A percentile compares a stretch with the other conserved stretches of the same genome.
Evolutionary conservation across 2,329 filamentous ascomycete species (phyloP).

Genomic region (Akanthomyces muscarius): DNA sequence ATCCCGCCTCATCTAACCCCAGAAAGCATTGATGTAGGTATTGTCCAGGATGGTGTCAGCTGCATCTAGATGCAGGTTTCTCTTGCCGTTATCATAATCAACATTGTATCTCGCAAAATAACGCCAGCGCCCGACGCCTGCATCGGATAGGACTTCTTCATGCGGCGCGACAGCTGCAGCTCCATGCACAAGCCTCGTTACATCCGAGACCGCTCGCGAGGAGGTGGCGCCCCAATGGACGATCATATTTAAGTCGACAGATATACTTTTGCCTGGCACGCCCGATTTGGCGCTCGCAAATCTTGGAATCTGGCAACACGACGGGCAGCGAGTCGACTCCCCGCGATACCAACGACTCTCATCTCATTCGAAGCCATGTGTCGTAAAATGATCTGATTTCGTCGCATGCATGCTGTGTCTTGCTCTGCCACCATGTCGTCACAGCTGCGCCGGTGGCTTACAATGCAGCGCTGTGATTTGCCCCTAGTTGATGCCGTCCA

Average conservation of each 20-base stretch:
- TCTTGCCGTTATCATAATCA: neutral
- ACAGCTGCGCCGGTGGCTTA: neutral
- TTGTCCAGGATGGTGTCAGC: neutral
- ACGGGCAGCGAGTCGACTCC: neutral
- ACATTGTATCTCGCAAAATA: neutral
- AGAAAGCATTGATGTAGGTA: neutral
- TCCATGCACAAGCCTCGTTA: constrained; percentile 4
- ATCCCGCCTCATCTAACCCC: neutral
- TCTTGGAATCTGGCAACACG: too few species aligned
- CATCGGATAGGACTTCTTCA: neutral
- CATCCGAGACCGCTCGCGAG: neutral
- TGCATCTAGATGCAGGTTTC: neutral
- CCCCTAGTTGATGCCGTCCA: constrained; percentile 9
- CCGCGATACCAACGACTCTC: neutral
- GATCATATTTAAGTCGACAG: neutral
- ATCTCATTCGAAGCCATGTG: too few species aligned
- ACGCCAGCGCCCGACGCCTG: neutral
- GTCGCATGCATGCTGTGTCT: neutral
- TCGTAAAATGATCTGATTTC: neutral
- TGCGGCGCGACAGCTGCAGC: neutral
- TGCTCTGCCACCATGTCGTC: neutral
- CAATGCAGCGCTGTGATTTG: constrained; percentile 15
- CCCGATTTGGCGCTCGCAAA: neutral
- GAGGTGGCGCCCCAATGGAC: neutral
- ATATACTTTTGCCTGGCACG: neutral